Evolutionary conservation across 2,329 filamentous ascomycete genomes (phyloP), one percentile per base, ranked within the genome.

Genomic region (Botrytis pseudocinerea): DNA sequence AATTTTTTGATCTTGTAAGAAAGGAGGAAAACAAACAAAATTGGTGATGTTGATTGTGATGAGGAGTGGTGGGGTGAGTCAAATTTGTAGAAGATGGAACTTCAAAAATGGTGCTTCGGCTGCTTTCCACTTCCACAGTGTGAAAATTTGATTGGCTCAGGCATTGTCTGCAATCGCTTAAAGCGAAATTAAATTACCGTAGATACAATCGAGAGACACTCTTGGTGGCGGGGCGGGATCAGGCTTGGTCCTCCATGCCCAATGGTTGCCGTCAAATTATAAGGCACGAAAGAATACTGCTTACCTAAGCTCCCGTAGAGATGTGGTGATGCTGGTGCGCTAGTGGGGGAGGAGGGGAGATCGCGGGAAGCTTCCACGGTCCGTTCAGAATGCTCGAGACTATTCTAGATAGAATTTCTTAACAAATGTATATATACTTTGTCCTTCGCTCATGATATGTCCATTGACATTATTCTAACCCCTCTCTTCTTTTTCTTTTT

Each of bases 81-180:
- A 72, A 72, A 72, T 72, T 69, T 72, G 28, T 46, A 64, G 63
- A 59, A n/a, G 28, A 72, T 44, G 51, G 51, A 61, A 72, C 62
- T 54, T 68, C 48, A 68, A 40, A 68, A 61, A 70, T 48, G 28
- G 42, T 32, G 69, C 32, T 35, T 63, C 38, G 38, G 25, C 38
- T 54, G 25, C 25, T 54, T 54, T 48, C 60, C 35, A 68, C 48
- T 54, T 48, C 60, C 35, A 68, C 48, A 61, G 61, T 72, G 62
- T 72, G 70, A 72, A 61, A 60, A 40, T 60, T 72, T 72, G 61
- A 72, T 72, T 72, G 70, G 70, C 42, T 69, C 40, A 48, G 51
- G 22, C 18, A 20, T 51, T 61, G 32, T 51, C 63, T 69, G 16
- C 14, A 44, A 72, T 72, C 70, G 57, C 73, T 69, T 70, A 72